phyloP scores from a whole-genome alignment of 2,329 filamentous ascomycete genomes.

The Aspergillus ibericus region DNA sequence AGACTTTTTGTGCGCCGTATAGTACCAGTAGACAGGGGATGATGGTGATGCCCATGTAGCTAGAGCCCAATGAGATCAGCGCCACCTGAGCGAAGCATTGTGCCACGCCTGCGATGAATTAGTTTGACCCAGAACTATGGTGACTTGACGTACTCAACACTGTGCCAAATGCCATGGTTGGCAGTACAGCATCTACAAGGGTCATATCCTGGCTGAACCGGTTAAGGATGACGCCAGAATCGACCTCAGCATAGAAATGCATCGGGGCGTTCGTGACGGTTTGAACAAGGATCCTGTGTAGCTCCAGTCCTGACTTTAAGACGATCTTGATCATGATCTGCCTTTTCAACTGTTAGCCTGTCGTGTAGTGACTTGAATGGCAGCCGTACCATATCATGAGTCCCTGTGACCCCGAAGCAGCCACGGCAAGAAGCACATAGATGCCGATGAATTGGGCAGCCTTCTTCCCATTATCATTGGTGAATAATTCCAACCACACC shows the following conservation, averaged over 20 bases:
- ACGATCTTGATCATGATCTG: conserved; percentile 5
- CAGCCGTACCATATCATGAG: background rate
- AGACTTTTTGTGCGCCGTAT: conserved; percentile 1
- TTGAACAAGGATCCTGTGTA: background rate
- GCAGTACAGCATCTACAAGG: background rate
- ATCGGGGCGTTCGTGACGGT: background rate
- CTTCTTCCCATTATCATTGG: background rate
- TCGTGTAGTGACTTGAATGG: background rate
- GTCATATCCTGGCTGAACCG: conserved; percentile 8
- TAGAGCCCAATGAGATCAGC: background rate
- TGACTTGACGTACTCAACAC: background rate
- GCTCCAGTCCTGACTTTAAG: background rate
- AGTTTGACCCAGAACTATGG: background rate
- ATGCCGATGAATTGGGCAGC: background rate
- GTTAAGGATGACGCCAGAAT: background rate
- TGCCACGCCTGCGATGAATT: background rate
- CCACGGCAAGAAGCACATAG: background rate
- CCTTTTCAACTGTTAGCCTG: background rate
- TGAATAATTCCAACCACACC: conserved; percentile 1
- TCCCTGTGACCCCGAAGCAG: background rate
- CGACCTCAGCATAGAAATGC: background rate
- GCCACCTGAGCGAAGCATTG: conserved; percentile 1
- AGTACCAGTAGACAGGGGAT: background rate
- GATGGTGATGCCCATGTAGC: background rate
- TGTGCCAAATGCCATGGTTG: background rate